Evolutionary conservation across 441 rosid genomes (phyloP), one percentile per base, ranked within the genome.

Genomic region (Jatropha podagrica): DNA sequence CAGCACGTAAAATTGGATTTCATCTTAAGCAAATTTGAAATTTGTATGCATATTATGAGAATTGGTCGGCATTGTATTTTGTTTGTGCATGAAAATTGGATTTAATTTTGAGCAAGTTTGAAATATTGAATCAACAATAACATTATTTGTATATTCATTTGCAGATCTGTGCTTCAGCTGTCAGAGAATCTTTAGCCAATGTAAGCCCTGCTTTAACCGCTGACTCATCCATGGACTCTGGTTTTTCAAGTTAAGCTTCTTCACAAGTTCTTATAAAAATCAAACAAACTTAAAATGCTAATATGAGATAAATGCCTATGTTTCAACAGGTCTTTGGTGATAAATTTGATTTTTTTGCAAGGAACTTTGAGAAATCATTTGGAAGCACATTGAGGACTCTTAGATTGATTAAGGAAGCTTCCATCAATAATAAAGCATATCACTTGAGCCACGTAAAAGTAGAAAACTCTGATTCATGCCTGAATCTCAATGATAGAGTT

Each of bases 101-200:
- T 69, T 68, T 58, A 27, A 13, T 56, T 58, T 61, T 59, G 32
- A 32, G 32, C 32, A 41, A 40, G 48, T 52, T 38, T 59, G 69
- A 54, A 71, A 62, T 23, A 18, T 49, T 70, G 23, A 55, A 55
- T 18, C 72, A 32, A 67, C 62, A 68, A 8, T 51, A 32, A 44
- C 32, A 20, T 62, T 6, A 44, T 76, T 80, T 65, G 55, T 58
- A 42, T 70, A 32, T 74, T 74, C 58, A 0, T 80, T 76, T 81
- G 88, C 91, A 96, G 98, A 86, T 96, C 49, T 96, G 97, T 80
- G 83, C 93, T 75, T 87, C 92, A 3, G 96, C 92, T 74, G 94
- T 91, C 77, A 88, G 81, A 85, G 98, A 92, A 87, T 91, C 98
- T 68, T 81, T 96, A 85, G 89, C 91, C 83, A 90, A 89, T 90